Percentiles rank a stretch among this genome's conserved stretches.
Evolutionary conservation across 768 basidiomycete genomes (phyloP).

Genomic region (Obba rivulosa): DNA sequence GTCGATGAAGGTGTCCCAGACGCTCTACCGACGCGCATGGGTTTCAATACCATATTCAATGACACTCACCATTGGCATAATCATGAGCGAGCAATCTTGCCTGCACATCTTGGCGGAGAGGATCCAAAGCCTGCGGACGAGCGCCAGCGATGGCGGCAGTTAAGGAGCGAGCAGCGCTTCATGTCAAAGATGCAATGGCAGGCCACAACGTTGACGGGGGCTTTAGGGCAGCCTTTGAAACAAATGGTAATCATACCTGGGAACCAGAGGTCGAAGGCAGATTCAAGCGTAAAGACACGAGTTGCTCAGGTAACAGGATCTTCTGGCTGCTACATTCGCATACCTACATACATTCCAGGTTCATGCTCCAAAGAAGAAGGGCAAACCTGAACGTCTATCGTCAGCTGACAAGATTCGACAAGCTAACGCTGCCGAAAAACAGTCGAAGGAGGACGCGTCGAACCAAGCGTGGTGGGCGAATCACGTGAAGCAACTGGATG

Average conservation of each 20-base stretch:
- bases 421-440: constrained; percentile 41
- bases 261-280: constrained; percentile 2
- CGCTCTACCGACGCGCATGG: constrained; percentile 20
- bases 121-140: constrained; percentile 26
- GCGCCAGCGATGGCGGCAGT: constrained; percentile 31
- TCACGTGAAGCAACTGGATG: constrained; percentile 36
- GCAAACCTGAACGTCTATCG: constrained; percentile 28
- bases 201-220: constrained; percentile 61
- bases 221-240: constrained; percentile 46
- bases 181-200: constrained; percentile 53
- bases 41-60: constrained; percentile 38
- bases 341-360: background rate
- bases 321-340: background rate
- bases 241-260: constrained; percentile 47
- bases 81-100: constrained; percentile 40
- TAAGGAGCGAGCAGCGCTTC: constrained; percentile 47
- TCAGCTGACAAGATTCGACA: constrained; percentile 38
- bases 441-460: constrained; percentile 32
- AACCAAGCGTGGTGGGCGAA: constrained; percentile 49
- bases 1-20: constrained; percentile 14
- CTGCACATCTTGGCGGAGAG: constrained; percentile 49
- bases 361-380: constrained; percentile 10
- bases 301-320: constrained; percentile 4
- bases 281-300: constrained; percentile 1
- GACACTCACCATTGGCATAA: constrained; percentile 64